These are phyloP conservation scores for Kickxella alabastrina DNA, from an alignment of 192 early-diverging fungal genomes.

Conservation along the genomic window DNA sequence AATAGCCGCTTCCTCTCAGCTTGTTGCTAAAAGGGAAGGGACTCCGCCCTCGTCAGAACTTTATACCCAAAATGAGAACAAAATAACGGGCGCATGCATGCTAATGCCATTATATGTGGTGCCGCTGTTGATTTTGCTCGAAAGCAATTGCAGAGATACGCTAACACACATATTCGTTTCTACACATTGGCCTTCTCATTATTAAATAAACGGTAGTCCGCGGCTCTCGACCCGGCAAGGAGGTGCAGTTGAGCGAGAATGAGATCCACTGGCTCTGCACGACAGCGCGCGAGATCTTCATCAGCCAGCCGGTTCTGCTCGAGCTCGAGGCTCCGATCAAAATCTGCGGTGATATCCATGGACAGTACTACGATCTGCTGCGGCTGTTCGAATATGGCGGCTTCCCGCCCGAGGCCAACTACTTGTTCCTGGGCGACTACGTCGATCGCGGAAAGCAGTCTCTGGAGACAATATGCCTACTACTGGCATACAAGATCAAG, in stretches of 20 bases:
- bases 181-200: not conserved
- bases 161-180: not conserved
- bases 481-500: slow-evolving; percentile 99
- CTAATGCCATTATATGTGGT: not conserved
- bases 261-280: slow-evolving; percentile 95
- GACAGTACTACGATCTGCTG: slow-evolving; percentile 96
- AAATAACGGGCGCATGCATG: too few species aligned
- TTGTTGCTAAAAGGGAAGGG: not conserved
- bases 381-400: slow-evolving; percentile 95
- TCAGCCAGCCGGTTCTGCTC: slow-evolving; percentile 86
- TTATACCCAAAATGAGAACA: too few species aligned
- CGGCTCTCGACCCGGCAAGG: slow-evolving; percentile 91
- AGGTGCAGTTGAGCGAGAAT: slow-evolving; percentile 91
- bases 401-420: slow-evolving; percentile 94
- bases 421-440: slow-evolving; percentile 96
- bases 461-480: slow-evolving; percentile 94
- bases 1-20: not conserved
- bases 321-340: slow-evolving; percentile 95
- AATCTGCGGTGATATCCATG: slow-evolving; percentile 93
- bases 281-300: slow-evolving; percentile 92
- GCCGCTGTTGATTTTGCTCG: too few species aligned
- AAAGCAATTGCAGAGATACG: too few species aligned
- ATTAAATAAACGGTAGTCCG: slow-evolving; percentile 60
- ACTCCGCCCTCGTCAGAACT: too few species aligned
- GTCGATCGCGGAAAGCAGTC: slow-evolving; percentile 98